phyloP scores from a whole-genome alignment of 129 eudicot species.

The Flaveria sonorensis region DNA sequence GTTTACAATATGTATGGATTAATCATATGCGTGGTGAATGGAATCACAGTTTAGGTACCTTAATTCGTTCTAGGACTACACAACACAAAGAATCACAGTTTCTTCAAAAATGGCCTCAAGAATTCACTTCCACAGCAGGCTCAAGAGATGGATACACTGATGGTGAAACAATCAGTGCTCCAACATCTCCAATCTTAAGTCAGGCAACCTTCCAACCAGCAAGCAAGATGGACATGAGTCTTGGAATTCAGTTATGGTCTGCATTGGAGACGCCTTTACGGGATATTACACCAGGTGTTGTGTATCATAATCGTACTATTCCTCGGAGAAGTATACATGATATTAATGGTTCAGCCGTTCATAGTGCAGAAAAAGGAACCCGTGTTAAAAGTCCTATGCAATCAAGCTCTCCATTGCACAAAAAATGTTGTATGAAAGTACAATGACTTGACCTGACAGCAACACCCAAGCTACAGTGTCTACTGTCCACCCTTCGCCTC shows the following conservation, averaged over 20 bases:
- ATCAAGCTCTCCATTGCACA: constrained; percentile 52
- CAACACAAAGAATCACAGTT: constrained; percentile 41
- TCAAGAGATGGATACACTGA: constrained; percentile 26
- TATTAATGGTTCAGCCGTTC: constrained; percentile 44
- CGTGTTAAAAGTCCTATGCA: constrained; percentile 32
- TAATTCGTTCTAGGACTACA: constrained; percentile 38
- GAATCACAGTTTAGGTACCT: constrained; percentile 32
- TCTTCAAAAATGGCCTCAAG: constrained; percentile 26
- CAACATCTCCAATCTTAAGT: constrained; percentile 43
- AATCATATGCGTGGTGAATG: not conserved
- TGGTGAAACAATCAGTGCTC: constrained; percentile 49
- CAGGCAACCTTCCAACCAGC: constrained; percentile 34
- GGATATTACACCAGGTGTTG: constrained; percentile 26
- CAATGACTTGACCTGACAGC: constrained; percentile 43
- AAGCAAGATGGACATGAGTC: constrained; percentile 25
- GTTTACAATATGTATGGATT: not conserved
- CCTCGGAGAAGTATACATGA: constrained; percentile 29
- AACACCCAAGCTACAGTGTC: constrained; percentile 37
- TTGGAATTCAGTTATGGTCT: constrained; percentile 51
- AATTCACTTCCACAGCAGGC: constrained; percentile 17
- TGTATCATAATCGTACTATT: constrained; percentile 17
- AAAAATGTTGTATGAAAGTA: constrained; percentile 30
- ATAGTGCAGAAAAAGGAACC: constrained; percentile 27
- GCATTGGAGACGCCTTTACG: constrained; percentile 51
- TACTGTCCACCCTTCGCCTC: constrained; percentile 81